Evolutionary conservation across 2,329 filamentous ascomycete species (phyloP).

Genomic region (Epichloe amarillans): DNA sequence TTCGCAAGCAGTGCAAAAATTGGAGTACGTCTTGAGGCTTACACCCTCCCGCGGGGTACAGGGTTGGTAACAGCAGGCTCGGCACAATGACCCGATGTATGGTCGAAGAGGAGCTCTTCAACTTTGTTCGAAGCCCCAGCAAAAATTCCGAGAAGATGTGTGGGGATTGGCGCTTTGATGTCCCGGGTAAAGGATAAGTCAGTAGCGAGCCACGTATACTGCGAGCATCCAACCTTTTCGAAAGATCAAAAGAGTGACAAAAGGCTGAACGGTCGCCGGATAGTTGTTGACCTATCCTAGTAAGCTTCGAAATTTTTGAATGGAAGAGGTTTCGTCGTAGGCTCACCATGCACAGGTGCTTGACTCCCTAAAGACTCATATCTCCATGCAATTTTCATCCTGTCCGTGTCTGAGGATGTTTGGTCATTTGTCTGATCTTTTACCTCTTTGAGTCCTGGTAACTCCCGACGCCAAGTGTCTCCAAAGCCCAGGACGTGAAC

Average conservation of each 20-base stretch:
- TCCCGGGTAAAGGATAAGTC: slow-evolving; percentile 35
- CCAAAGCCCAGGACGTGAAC: slow-evolving; percentile 74
- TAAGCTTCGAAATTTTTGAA: not conserved
- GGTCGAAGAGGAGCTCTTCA: slow-evolving; percentile 42
- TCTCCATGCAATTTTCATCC: slow-evolving; percentile 98
- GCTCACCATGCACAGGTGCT: slow-evolving; percentile 18
- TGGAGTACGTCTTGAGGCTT: slow-evolving; percentile 62
- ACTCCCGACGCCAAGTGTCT: slow-evolving; percentile 67
- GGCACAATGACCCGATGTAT: slow-evolving; percentile 80
- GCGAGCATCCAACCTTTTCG: slow-evolving; percentile 43
- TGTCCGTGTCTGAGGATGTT: slow-evolving; percentile 42
- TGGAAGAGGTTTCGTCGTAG: not conserved
- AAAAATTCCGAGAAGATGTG: slow-evolving; percentile 53
- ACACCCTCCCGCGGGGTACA: slow-evolving; percentile 58
- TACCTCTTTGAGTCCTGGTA: slow-evolving; percentile 54
- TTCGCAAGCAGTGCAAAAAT: slow-evolving; percentile 68
- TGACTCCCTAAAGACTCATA: slow-evolving; percentile 66
- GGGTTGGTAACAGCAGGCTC: slow-evolving; percentile 68
- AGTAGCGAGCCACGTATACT: slow-evolving; percentile 36
- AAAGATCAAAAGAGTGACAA: slow-evolving; percentile 62
- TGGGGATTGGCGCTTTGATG: slow-evolving; percentile 11
- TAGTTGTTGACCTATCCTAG: slow-evolving; percentile 3
- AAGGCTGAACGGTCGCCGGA: slow-evolving; percentile 25
- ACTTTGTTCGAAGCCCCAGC: slow-evolving; percentile 37
- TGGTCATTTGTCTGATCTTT: slow-evolving; percentile 24